Conservation (phyloP, 208 protist genomes). For the Acanthamoeba castellanii region DNA sequence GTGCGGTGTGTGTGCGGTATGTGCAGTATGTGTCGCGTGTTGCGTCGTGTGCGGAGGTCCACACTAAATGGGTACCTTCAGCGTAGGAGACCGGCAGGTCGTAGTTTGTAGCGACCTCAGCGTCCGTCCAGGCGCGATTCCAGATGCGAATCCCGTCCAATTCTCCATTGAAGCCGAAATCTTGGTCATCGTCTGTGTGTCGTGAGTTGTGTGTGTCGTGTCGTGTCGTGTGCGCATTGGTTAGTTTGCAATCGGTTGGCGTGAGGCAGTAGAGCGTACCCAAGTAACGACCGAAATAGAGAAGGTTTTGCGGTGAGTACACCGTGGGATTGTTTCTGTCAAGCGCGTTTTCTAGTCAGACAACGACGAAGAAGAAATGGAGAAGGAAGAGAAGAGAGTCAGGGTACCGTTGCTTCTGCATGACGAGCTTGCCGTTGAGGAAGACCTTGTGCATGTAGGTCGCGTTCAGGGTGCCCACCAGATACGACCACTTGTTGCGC, state of each 20-base stretch:
- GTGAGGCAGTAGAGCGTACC: not conserved
- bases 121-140: constrained; percentile 7
- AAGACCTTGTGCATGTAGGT: constrained; percentile 37
- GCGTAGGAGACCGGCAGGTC: not conserved
- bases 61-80: not conserved
- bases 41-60: not conserved
- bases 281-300: constrained; percentile 59
- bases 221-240: too few species aligned
- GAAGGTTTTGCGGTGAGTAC: constrained; percentile 12
- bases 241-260: too few species aligned
- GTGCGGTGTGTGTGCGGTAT: not conserved
- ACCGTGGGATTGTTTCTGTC: constrained; percentile 39
- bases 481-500: constrained; percentile 61
- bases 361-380: too few species aligned
- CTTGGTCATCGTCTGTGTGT: constrained; percentile 62
- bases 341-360: too few species aligned
- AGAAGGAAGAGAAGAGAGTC: not conserved
- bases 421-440: constrained; percentile 63
- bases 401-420: constrained; percentile 1
- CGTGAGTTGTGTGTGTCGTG: not conserved
- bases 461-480: constrained; percentile 52
- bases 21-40: not conserved
- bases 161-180: constrained; percentile 60
- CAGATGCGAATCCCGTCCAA: constrained; percentile 65
- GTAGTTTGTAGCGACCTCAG: constrained; percentile 18